Evolutionary conservation across 345 rosid genomes (phyloP).

Genomic region (Salix koriyanagi): DNA sequence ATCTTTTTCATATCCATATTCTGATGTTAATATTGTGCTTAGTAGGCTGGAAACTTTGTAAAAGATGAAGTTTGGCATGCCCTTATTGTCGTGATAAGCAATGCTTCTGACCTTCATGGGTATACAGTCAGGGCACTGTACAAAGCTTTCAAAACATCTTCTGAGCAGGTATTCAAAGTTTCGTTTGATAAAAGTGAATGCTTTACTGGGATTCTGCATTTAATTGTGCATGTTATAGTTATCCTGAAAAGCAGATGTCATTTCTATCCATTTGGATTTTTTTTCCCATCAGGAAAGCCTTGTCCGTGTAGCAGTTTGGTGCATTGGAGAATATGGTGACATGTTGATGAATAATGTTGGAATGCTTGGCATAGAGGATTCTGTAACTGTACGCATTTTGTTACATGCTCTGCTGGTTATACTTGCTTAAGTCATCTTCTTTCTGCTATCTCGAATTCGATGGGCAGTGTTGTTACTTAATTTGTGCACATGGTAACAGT

Average conservation of each 20-base stretch:
- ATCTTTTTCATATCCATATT: background rate
- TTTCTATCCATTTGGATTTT: slow-evolving; percentile 5
- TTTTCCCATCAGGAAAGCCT: slow-evolving; percentile 66
- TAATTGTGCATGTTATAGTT: slow-evolving; percentile 6
- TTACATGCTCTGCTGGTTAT: background rate
- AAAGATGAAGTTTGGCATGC: slow-evolving; percentile 99
- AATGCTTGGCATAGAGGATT: slow-evolving; percentile 82
- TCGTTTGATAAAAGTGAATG: slow-evolving; percentile 7
- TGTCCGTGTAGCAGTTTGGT: slow-evolving; percentile 96
- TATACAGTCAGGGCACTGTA: slow-evolving; percentile 83
- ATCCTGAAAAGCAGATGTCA: background rate
- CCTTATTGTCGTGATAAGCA: slow-evolving; percentile 88
- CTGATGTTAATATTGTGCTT: slow-evolving; percentile 26
- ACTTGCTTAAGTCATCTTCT: slow-evolving; percentile 4
- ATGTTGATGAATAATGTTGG: slow-evolving; percentile 82
- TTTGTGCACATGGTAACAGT: background rate
- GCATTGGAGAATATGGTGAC: slow-evolving; percentile 98
- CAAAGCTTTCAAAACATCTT: slow-evolving; percentile 65
- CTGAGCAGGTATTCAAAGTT: slow-evolving; percentile 64
- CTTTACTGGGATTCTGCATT: slow-evolving; percentile 17
- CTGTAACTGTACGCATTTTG: slow-evolving; percentile 65
- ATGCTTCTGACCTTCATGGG: slow-evolving; percentile 94
- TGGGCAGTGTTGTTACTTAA: slow-evolving; percentile 7
- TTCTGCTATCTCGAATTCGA: background rate
- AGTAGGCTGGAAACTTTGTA: slow-evolving; percentile 97